These are phyloP conservation scores for Tetradesmus obliquus DNA, from an alignment of 139 green algal genomes.

Conservation along the genomic window DNA sequence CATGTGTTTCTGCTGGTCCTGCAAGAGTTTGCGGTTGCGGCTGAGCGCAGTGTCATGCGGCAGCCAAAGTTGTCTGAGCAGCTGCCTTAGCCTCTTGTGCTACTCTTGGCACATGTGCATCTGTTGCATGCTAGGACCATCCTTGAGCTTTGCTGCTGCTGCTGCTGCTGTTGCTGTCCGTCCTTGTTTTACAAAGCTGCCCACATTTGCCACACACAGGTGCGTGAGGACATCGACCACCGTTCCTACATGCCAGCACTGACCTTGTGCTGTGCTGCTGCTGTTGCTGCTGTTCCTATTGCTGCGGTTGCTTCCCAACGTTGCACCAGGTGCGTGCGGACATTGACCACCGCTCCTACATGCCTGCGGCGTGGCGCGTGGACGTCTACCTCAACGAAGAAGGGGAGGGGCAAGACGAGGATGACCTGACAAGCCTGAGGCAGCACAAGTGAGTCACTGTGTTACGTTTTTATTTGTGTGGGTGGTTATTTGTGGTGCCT, in stretches of 20 bases:
- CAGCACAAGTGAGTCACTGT: constrained; percentile 52
- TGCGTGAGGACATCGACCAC: constrained; percentile 73
- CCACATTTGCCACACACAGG: constrained; percentile 49
- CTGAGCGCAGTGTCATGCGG: no score
- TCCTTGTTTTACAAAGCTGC: not conserved
- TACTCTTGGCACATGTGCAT: no score
- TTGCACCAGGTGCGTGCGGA: constrained; percentile 63
- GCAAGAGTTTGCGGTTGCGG: no score
- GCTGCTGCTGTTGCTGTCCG: not conserved
- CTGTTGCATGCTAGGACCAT: no score
- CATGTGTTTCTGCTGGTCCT: not conserved
- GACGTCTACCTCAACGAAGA: constrained; percentile 57
- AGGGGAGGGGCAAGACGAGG: constrained; percentile 41
- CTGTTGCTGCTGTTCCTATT: not conserved
- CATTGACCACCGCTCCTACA: constrained; percentile 76
- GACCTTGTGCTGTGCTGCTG: not conserved
- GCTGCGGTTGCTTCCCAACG: not conserved
- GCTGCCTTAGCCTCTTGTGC: no score
- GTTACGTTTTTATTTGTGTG: not conserved
- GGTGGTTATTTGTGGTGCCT: not conserved
- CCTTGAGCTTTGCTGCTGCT: not conserved
- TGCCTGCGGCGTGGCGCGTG: constrained; percentile 82
- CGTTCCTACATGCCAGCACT: constrained; percentile 68
- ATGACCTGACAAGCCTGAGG: constrained; percentile 62
- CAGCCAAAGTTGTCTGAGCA: no score